A percentile compares a stretch with the other conserved stretches of the same genome.
These are phyloP conservation scores for Termitomyces bulborhizus DNA, from an alignment of 768 basidiomycete genomes.

Conservation along the genomic window DNA sequence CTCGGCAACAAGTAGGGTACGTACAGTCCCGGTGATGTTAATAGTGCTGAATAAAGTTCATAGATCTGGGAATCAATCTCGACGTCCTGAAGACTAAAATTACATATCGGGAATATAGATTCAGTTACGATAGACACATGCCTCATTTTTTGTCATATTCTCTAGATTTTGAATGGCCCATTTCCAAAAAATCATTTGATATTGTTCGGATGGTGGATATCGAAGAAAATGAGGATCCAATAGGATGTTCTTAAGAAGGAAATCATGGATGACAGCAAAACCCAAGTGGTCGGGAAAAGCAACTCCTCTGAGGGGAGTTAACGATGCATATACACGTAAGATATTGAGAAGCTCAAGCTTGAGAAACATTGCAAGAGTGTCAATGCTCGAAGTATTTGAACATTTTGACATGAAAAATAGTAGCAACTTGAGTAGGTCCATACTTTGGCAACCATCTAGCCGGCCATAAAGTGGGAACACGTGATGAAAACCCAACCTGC, in stretches of 20 bases:
- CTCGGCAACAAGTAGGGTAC: slow-evolving; percentile 9
- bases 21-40: slow-evolving; percentile 30
- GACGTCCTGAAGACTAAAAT: slow-evolving; percentile 29
- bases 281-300: slow-evolving; percentile 32
- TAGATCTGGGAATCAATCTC: slow-evolving; percentile 68
- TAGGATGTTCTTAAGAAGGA: slow-evolving; percentile 48
- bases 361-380: slow-evolving; percentile 4
- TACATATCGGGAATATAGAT: background rate
- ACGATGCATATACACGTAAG: slow-evolving; percentile 46
- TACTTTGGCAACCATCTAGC: background rate
- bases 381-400: background rate
- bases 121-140: slow-evolving; percentile 21
- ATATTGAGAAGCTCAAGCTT: slow-evolving; percentile 31
- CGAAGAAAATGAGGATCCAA: slow-evolving; percentile 42
- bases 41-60: slow-evolving; percentile 47
- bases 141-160: slow-evolving; percentile 36
- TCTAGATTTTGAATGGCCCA: slow-evolving; percentile 57
- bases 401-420: too few relatives aligned
- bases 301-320: slow-evolving; percentile 38
- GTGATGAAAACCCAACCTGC: slow-evolving; percentile 23
- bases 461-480: slow-evolving; percentile 20
- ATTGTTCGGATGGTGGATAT: slow-evolving; percentile 60
- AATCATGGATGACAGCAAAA: slow-evolving; percentile 40
- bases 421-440: too few relatives aligned
- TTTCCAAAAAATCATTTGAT: slow-evolving; percentile 70